These are phyloP conservation scores for Ruellia speciosa DNA, from an alignment of 305 asterid genomes.

Conservation along the genomic window DNA sequence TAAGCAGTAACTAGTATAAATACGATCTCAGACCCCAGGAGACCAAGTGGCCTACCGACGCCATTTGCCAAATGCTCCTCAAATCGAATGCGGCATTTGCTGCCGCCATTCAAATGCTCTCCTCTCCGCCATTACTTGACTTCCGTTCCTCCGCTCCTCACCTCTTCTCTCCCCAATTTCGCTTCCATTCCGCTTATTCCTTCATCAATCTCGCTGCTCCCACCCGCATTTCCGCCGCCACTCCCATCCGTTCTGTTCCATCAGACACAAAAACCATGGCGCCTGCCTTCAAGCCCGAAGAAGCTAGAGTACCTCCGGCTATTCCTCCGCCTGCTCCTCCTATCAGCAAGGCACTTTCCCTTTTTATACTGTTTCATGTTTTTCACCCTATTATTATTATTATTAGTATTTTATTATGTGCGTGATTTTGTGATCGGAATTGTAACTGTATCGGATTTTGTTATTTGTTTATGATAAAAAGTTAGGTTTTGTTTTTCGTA, in stretches of 20 bases:
- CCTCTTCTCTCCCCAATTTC: slow-evolving; percentile 19
- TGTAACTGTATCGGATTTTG: background rate
- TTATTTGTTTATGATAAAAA: background rate
- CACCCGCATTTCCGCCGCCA: slow-evolving; percentile 17
- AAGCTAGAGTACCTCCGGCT: slow-evolving; percentile 68
- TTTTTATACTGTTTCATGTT: background rate
- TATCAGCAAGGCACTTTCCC: slow-evolving; percentile 37
- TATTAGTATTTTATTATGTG: slow-evolving; percentile 2
- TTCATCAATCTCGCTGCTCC: background rate
- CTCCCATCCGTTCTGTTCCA: slow-evolving; percentile 24
- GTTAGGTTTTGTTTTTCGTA: background rate
- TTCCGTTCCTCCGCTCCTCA: slow-evolving; percentile 17
- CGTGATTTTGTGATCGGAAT: slow-evolving; percentile 5
- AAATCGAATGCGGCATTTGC: slow-evolving; percentile 17
- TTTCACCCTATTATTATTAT: background rate
- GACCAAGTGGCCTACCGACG: too few species aligned
- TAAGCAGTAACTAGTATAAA: too few species aligned
- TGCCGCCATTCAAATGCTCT: slow-evolving; percentile 24
- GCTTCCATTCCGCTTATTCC: slow-evolving; percentile 7
- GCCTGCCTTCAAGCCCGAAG: slow-evolving; percentile 47
- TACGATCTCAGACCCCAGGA: too few species aligned
- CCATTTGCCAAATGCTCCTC: background rate
- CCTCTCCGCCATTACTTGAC: slow-evolving; percentile 26
- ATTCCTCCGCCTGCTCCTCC: slow-evolving; percentile 53
- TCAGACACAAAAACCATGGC: slow-evolving; percentile 31